Conservation (phyloP, 2,329 filamentous ascomycete genomes). For the Nemania sp. region DNA sequence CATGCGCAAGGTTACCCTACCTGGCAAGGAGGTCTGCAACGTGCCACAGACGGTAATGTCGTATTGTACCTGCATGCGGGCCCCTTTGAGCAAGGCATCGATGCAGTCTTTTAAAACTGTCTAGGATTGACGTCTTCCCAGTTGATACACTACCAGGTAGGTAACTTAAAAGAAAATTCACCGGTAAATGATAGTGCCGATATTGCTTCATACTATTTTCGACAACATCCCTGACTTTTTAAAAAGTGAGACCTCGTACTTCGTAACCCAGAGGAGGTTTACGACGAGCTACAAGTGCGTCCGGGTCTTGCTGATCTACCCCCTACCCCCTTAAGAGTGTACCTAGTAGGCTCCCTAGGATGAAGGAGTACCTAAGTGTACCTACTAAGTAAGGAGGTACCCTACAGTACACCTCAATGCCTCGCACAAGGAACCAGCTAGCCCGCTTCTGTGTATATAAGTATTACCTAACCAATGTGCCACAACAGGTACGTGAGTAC, state of each 20-base stretch:
- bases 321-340: too few species aligned
- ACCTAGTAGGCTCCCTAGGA: too few species aligned
- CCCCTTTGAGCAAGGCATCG: conserved; percentile 9
- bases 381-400: too few species aligned
- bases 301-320: too few species aligned
- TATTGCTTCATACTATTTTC: too few species aligned
- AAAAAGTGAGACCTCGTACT: conserved; percentile 11
- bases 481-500: neutral
- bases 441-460: neutral
- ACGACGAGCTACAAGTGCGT: neutral
- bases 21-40: neutral
- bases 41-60: conserved; percentile 19
- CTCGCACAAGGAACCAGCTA: neutral
- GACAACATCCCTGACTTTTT: too few species aligned
- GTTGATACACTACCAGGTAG: too few species aligned
- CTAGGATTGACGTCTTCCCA: conserved; percentile 5
- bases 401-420: neutral
- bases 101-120: conserved; percentile 14
- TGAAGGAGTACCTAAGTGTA: too few species aligned
- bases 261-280: neutral
- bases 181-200: too few species aligned
- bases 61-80: conserved; percentile 26
- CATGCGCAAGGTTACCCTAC: conserved; percentile 51
- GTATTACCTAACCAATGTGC: neutral
- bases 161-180: too few species aligned